Evolutionary conservation across 176 grass and related monocot genomes (phyloP).

Genomic region (maize (Zea mays)): Zm-B73-REFERENCE-NAM-5.0 NC_050099.1:219257001-219257500

Average conservation of each 20-base stretch:
- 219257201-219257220: not conserved
- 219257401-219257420: too few relatives aligned
- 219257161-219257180: not conserved
- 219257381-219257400: too few relatives aligned
- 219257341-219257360: too few relatives aligned
- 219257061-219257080: not conserved
- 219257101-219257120: not conserved
- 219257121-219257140: not conserved
- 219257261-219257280: not conserved
- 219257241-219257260: not conserved
- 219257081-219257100: not conserved
- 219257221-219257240: not conserved
- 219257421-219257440: too few relatives aligned
- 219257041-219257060: not conserved
- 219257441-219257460: too few relatives aligned
- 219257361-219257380: too few relatives aligned
- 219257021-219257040: not conserved
- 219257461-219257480: too few relatives aligned
- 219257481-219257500: too few relatives aligned
- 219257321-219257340: too few relatives aligned
- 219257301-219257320: too few relatives aligned
- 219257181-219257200: conserved; percentile 7
- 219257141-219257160: conserved; percentile 19
- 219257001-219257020: not conserved
- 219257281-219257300: not conserved